Base-by-base conservation (phyloP, 768 basidiomycete species). In the Pisolithus marmoratus region DNA sequence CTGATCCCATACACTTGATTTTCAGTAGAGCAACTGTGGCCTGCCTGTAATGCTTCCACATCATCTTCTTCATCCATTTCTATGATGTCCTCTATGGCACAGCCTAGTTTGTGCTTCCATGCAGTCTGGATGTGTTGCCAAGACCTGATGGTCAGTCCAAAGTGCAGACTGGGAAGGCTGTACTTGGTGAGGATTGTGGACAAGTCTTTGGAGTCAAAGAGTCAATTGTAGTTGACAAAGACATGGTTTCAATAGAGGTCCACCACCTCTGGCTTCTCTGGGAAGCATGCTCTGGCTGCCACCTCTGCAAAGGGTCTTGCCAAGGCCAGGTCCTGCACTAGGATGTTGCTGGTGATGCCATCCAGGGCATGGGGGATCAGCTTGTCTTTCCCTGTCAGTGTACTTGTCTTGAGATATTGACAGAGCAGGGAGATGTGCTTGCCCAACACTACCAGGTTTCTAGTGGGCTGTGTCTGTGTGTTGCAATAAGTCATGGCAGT, bases 281-380 rank as follows among this genome's bases (percentile, higher is more conserved):
- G 34, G 34, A 34, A 34, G 14, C 34, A 34, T 34, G 34, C 14
- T 4, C 3, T 34, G 41, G 22, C 41, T 20, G 54, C 50, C 3
- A 50, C 40, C 3, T 51, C 41, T 12, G 61, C 58, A 11, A 59
- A 57, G 0, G 63, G 60, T 1, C 60, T 38, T 1, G 56, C 58
- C 12, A 68, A 45, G 0, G 62, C 58, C 5, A 64, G 62, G 7
- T 61, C 48, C 45, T 68, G 67, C 2, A 71, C 53, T 0, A 68
- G 24, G 0, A 69, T 22, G 44, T 68, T 58, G 0, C 59, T 49
- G 0, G 53, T 58, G 8, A 69, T 51, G 0, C 44, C 60, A 53
- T 65, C 61, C 0, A 68, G 38, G 0, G 61, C 54, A 42, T 65
- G 63, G 0, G 67, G 70, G 15, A 70, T 64, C 8, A 66, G 54